A percentile compares a stretch with the other conserved stretches of the same genome.
Conservation (phyloP, 2,329 filamentous ascomycete species). For the Beauveria sp. region DNA sequence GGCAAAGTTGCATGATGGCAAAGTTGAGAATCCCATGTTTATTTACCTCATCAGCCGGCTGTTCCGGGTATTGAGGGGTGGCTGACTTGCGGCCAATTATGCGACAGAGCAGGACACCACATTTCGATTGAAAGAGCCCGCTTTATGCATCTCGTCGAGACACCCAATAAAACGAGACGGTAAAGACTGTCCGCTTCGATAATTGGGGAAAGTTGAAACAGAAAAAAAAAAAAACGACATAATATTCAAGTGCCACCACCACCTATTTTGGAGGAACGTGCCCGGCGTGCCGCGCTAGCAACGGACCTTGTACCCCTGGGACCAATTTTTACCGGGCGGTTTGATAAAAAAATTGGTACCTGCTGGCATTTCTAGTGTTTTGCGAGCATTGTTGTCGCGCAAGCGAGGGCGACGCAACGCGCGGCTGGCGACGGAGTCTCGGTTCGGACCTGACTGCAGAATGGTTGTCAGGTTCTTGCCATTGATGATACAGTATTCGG, state of each 20-base stretch:
- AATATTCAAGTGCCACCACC: too few species aligned
- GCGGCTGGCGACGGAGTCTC: background rate
- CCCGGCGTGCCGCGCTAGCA: too few species aligned
- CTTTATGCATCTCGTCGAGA: background rate
- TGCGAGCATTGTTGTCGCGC: background rate
- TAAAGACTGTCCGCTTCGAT: background rate
- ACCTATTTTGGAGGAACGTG: too few species aligned
- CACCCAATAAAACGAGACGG: background rate
- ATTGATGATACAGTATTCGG: background rate
- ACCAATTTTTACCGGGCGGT: background rate
- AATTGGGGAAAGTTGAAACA: background rate
- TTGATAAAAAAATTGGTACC: background rate
- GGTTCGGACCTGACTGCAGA: background rate
- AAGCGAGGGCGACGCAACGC: background rate
- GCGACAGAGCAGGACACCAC: background rate
- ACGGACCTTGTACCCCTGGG: background rate
- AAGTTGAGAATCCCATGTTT: conserved; percentile 8
- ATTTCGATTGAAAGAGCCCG: background rate
- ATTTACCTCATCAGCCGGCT: background rate
- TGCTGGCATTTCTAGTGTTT: background rate
- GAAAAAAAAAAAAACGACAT: too few species aligned
- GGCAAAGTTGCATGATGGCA: conserved; percentile 7
- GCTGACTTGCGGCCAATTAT: background rate
- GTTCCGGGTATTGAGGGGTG: background rate
- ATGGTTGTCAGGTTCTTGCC: background rate